phyloP scores from a whole-genome alignment of 1,139 yeast genomes.

The Pichia sp. region DNA sequence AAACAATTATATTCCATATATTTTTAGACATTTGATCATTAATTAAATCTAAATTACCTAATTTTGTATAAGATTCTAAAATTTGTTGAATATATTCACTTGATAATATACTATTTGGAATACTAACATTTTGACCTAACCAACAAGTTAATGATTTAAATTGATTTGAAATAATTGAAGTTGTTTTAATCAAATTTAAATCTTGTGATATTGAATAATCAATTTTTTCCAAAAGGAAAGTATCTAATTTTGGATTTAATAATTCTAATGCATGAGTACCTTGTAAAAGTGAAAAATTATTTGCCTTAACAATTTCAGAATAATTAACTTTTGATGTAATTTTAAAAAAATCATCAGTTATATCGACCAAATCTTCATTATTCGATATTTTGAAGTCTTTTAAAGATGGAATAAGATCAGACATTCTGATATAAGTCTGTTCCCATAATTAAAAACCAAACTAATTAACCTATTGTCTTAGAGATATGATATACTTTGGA shows the following conservation, averaged over 20 bases:
- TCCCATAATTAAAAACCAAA: too few relatives aligned
- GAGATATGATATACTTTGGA: too few relatives aligned
- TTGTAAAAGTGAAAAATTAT: constrained; percentile 53
- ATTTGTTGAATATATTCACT: constrained; percentile 12
- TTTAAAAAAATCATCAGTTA: constrained; percentile 27
- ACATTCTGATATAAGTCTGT: neutral
- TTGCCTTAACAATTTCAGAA: constrained; percentile 41
- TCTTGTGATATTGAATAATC: constrained; percentile 35
- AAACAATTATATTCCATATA: constrained; percentile 28
- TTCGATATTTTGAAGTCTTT: constrained; percentile 4
- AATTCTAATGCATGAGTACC: constrained; percentile 74
- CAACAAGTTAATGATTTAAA: constrained; percentile 14
- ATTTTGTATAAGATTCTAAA: constrained; percentile 1
- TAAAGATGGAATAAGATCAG: constrained; percentile 7
- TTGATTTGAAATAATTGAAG: constrained; percentile 39
- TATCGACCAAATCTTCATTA: constrained; percentile 14
- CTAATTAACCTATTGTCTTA: too few relatives aligned
- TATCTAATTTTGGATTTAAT: constrained; percentile 54
- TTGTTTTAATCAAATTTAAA: constrained; percentile 34
- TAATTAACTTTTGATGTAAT: constrained; percentile 22
- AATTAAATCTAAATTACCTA: constrained; percentile 3
- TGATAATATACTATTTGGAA: constrained; percentile 14
- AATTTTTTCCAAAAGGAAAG: constrained; percentile 44
- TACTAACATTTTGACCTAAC: constrained; percentile 15
- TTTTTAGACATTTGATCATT: neutral